Percentiles rank a stretch among this genome's conserved stretches.
Conservation (phyloP, 208 protist species). For the Trypanosoma boissoni region DNA sequence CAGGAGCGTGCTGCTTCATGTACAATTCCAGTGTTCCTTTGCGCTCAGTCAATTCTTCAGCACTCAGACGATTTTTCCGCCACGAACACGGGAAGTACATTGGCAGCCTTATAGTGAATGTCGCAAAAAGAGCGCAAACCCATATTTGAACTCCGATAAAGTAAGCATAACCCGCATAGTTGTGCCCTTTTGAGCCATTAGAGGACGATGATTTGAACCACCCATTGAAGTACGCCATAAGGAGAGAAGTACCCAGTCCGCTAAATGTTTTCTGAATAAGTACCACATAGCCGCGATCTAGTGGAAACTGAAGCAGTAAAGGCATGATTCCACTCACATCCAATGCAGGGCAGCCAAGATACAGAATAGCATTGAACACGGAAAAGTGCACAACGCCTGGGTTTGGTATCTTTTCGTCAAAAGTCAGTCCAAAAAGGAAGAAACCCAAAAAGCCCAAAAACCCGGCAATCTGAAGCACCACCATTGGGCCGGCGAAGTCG, state of each 20-base stretch:
- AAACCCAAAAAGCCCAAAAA: conserved; percentile 52
- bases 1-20: conserved; percentile 42
- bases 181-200: conserved; percentile 24
- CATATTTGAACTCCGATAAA: conserved; percentile 48
- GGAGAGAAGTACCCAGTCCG: conserved; percentile 69
- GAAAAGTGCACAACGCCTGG: conserved; percentile 49
- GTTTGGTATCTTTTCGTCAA: conserved; percentile 46
- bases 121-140: conserved; percentile 29
- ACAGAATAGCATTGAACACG: conserved; percentile 66
- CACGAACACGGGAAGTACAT: conserved; percentile 59
- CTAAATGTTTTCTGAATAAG: conserved; percentile 81
- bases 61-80: conserved; percentile 35
- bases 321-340: conserved; percentile 70
- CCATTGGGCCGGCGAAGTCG: conserved; percentile 63
- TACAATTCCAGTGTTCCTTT: conserved; percentile 41
- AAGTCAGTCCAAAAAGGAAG: conserved; percentile 64
- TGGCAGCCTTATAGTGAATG: conserved; percentile 47
- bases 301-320: conserved; percentile 80
- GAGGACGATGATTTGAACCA: conserved; percentile 42
- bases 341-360: conserved; percentile 58
- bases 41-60: conserved; percentile 40
- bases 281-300: conserved; percentile 70
- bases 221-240: conserved; percentile 78
- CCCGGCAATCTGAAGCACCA: conserved; percentile 39
- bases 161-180: conserved; percentile 60